Percentiles rank a stretch among this genome's conserved stretches.
phyloP scores from a whole-genome alignment of 257 asterid genomes.

The Gardenia jasminoides region DNA sequence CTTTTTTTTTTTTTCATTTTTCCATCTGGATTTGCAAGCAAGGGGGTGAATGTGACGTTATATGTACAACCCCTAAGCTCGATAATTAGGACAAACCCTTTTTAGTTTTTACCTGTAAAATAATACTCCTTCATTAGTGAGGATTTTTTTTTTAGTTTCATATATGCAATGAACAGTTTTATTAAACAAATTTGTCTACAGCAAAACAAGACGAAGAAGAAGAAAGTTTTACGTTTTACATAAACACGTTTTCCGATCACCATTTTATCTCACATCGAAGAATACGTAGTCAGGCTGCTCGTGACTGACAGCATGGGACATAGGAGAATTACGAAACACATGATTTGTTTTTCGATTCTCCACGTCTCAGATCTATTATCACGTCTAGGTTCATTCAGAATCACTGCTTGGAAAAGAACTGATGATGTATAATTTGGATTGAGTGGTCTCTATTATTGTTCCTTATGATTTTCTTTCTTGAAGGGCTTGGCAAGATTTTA shows the following conservation, averaged over 20 bases:
- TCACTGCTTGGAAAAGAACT: not conserved
- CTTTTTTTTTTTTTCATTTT: too few relatives aligned
- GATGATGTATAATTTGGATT: not conserved
- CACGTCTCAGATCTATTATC: constrained; percentile 3
- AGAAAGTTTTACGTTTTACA: too few relatives aligned
- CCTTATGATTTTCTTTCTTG: not conserved
- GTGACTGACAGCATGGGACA: constrained; percentile 1
- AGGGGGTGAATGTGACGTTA: not conserved
- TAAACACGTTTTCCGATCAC: too few relatives aligned
- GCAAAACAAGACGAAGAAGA: too few relatives aligned
- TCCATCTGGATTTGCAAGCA: not conserved
- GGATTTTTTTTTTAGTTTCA: too few relatives aligned
- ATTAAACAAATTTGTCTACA: too few relatives aligned
- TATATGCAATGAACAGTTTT: too few relatives aligned
- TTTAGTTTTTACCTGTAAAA: too few relatives aligned
- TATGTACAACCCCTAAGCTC: not conserved
- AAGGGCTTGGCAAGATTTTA: not conserved
- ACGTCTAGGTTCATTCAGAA: not conserved
- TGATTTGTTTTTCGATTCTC: not conserved
- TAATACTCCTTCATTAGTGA: too few relatives aligned
- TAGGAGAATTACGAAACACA: not conserved
- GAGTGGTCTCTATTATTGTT: not conserved
- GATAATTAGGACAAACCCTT: not conserved
- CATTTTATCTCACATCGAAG: too few relatives aligned
- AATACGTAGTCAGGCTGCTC: not conserved